Evolutionary conservation across 805 yeast species (phyloP), one percentile per base, ranked within the genome.

Genomic region (Isabelozyma rhagii): DNA sequence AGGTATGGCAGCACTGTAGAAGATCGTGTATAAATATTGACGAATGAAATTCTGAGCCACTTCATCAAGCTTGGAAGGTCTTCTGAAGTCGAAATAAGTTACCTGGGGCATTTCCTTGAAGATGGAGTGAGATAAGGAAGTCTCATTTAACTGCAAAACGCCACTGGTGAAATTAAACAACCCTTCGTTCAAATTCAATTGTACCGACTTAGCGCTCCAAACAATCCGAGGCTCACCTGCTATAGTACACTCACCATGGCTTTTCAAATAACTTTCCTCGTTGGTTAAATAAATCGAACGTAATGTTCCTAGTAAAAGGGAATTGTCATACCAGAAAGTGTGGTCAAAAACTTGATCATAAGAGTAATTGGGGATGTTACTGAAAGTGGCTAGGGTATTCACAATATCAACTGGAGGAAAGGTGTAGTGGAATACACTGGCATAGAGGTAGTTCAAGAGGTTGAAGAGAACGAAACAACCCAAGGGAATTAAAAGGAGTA

Each of bases 271-370:
- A 5, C 41, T 36, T 2, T 51, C 48, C 54, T 63, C 62, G 44
- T 55, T 51, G 43, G 64, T 52, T 36, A 59, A 27, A 47, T 64
- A 66, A 21, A 55, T 47, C 38, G 56, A 60, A 36, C 47, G 46
- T 14, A 58, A 15, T 18, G 57, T 11, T 8, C 44, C 48, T n/a
- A 41, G 28, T 27, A 55, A 41, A 3, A 47, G 9, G 2, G 43
- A 48, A 45, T 55, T 39, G 17, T 14, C 18, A 31, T 36, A 47
- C 17, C 41, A 13, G 17, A 47, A 43, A 9, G 36, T 50, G 4
- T 27, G 25, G 10, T 41, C 34, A 9, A 21, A 17, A 10, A 42
- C 31, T 4, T 18, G 27, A 34, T 41, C 46, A 39, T 47, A 40
- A 4, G 45, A 25, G 25, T n/a, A n/a, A 27, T 17, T 31, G 8